Conservation (phyloP, 768 basidiomycete species). For the Suillus luteus region DNA sequence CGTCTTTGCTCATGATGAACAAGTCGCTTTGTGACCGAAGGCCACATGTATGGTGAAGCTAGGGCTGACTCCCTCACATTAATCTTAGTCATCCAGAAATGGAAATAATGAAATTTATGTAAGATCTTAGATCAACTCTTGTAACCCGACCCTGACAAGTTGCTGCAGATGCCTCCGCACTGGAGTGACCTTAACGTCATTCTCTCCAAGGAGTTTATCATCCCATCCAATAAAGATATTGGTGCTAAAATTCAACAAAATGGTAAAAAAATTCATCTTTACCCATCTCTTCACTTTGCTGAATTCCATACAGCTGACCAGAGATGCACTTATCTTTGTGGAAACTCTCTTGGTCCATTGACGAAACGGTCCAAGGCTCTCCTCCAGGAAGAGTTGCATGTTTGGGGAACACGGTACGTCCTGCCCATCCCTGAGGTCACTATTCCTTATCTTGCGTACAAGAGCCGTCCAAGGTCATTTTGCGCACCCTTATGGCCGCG, state of each 20-base stretch:
- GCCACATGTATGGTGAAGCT: background rate
- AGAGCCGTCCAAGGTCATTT: constrained; percentile 92
- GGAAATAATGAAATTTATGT: constrained; percentile 16
- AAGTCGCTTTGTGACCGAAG: background rate
- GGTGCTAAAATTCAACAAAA: constrained; percentile 42
- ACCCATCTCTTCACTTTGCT: constrained; percentile 7
- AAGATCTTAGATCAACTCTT: constrained; percentile 21
- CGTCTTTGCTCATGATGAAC: constrained; percentile 21
- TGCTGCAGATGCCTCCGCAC: constrained; percentile 18
- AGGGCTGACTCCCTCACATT: constrained; percentile 7
- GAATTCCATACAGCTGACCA: constrained; percentile 39
- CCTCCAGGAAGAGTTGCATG: constrained; percentile 78
- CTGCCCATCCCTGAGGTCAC: background rate
- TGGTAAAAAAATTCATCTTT: constrained; percentile 37
- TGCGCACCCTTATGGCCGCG: constrained; percentile 77
- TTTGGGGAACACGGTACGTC: constrained; percentile 75
- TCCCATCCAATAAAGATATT: constrained; percentile 56
- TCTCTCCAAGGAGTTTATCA: constrained; percentile 54
- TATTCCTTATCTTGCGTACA: constrained; percentile 18
- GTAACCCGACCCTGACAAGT: constrained; percentile 3
- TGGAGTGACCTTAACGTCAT: constrained; percentile 27
- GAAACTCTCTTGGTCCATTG: constrained; percentile 90
- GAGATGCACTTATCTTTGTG: constrained; percentile 84
- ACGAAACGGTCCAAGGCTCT: constrained; percentile 72
- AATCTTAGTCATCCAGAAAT: constrained; percentile 13